Evolutionary conservation across 768 basidiomycete genomes (phyloP).

Genomic region (Agaricus blazei): DNA sequence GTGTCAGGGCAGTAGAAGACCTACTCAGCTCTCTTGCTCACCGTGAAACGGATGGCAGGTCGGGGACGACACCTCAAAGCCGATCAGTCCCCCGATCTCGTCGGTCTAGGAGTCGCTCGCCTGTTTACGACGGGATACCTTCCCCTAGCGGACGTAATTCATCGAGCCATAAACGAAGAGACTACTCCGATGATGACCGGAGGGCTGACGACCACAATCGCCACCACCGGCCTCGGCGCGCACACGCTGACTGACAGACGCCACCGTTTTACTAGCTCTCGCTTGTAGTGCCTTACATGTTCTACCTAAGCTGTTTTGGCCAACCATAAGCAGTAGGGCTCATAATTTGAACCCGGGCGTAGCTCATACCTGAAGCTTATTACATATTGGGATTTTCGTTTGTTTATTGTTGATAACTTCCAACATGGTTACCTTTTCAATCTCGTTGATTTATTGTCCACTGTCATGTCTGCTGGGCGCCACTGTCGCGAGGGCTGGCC

Average conservation of each 20-base stretch:
- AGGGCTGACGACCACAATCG: neutral
- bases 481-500: too few relatives aligned
- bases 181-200: constrained; percentile 15
- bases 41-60: constrained; percentile 18
- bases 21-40: constrained; percentile 48
- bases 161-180: constrained; percentile 12
- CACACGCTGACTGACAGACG: neutral
- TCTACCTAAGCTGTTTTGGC: too few relatives aligned
- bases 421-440: too few relatives aligned
- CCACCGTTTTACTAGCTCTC: neutral
- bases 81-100: constrained; percentile 13
- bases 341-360: too few relatives aligned
- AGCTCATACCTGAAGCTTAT: too few relatives aligned
- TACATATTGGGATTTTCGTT: too few relatives aligned
- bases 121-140: constrained; percentile 9
- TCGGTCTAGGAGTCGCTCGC: constrained; percentile 18
- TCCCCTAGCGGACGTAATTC: constrained; percentile 4
- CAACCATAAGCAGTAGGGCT: too few relatives aligned
- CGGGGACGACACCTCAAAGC: constrained; percentile 1
- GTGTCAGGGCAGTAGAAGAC: constrained; percentile 62
- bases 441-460: too few relatives aligned
- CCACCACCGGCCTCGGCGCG: neutral
- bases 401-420: too few relatives aligned
- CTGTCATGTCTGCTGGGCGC: too few relatives aligned
- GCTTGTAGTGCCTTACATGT: neutral